Evolutionary conservation across 2,329 filamentous ascomycete species (phyloP), one percentile per base, ranked within the genome.

Genomic region (Atkinsonella hypoxylon): DNA sequence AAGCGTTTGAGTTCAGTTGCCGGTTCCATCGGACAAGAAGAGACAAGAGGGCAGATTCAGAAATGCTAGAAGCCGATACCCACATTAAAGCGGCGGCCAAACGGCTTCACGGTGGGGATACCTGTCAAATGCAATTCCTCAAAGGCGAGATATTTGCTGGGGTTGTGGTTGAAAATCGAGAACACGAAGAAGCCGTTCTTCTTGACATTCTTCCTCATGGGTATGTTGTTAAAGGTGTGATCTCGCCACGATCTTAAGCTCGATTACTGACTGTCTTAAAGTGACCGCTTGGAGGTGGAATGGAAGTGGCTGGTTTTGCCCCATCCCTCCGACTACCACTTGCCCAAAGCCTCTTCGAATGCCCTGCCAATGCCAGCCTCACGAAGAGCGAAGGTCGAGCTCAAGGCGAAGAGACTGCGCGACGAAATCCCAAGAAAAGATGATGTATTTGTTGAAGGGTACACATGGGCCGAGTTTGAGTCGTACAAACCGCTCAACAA

Each of bases 1-100:
- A 89, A 60, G 89, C 86, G 1, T 91, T 94, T 59, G 89, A 95
- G 62, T 90, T 97, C 64, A 89, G 87, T 59, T 98, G 93, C 70
- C 87, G 90, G 53, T 95, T 95, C 69, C 93, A 98, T 66, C 81
- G 93, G 47, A 82, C 86, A 13, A 95, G 93, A 71, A 83, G 93
- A 60, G 83, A 89, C 55, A 88, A 85, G 68, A 87, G 85, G 56
- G 67, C 83, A 47, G 80, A 87, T 49, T 77, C 79, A 36, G 80
- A 87, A 50, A 70, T 74, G 1, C 70, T 93, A 54, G 89, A 93
- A 59, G 76, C 78, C 48, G 83, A 86, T 63, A 72, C 79, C 51
- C 79, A 82, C 54, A 78, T 93, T 51, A 76, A 77, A 48, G 76
- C 81, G 51, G 83, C 82, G 42, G 89, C 88, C 1, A 76, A 76